Evolutionary conservation across 805 yeast genomes (phyloP).

Genomic region (Metschnikowia bowlesiae): DNA sequence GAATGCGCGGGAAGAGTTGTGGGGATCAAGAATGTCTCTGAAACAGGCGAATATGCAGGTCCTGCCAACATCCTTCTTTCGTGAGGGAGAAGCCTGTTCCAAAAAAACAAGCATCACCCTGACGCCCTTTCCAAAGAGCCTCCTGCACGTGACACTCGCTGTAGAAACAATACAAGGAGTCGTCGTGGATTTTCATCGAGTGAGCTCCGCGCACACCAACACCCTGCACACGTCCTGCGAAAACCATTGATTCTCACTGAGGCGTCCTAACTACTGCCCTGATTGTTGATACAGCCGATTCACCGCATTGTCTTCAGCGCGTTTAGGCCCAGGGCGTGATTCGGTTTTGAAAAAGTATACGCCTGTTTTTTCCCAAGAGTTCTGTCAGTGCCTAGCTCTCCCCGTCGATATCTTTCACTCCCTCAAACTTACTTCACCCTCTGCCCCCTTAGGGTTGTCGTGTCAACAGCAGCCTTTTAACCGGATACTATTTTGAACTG

Average conservation of each 20-base stretch:
- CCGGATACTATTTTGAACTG: background rate
- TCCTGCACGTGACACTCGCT: background rate
- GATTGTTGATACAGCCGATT: constrained; percentile 1
- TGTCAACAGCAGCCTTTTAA: background rate
- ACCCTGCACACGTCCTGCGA: constrained; percentile 5
- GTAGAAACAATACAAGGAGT: background rate
- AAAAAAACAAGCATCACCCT: background rate
- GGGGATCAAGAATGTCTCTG: too few species aligned
- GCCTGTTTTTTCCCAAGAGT: background rate
- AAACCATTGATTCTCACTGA: constrained; percentile 4
- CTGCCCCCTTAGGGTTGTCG: background rate
- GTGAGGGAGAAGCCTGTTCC: background rate
- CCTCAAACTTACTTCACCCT: background rate
- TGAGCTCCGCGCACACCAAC: constrained; percentile 3
- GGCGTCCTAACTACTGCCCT: constrained; percentile 1
- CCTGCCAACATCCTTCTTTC: too few species aligned
- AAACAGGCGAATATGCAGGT: too few species aligned
- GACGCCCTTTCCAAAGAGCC: background rate
- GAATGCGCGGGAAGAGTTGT: too few species aligned
- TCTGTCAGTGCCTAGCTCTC: background rate
- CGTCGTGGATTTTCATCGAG: background rate
- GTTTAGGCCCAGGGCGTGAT: background rate
- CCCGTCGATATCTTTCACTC: background rate
- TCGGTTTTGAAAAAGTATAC: background rate
- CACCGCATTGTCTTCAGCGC: background rate